A percentile compares a stretch with the other conserved stretches of the same genome.
These are phyloP conservation scores for Fusarium euwallaceae DNA, from an alignment of 2,329 filamentous ascomycete genomes.

Conservation along the genomic window DNA sequence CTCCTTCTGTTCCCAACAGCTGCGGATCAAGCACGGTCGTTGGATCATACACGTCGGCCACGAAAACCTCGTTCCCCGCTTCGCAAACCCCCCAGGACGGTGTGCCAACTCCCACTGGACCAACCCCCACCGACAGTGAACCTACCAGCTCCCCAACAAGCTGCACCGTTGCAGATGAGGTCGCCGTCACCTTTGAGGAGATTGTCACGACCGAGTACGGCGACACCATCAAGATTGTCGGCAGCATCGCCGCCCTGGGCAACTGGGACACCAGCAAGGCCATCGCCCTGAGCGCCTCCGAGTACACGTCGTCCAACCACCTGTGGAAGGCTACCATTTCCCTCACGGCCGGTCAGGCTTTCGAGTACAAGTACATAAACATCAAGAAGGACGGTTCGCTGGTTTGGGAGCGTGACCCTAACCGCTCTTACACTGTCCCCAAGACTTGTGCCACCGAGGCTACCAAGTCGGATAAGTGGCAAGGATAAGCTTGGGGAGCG, in stretches of 20 bases:
- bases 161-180: constrained; percentile 58
- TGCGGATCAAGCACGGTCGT: constrained; percentile 62
- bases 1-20: constrained; percentile 61
- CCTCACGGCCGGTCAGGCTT: constrained; percentile 66
- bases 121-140: constrained; percentile 46
- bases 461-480: constrained; percentile 49
- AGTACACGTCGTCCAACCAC: constrained; percentile 71
- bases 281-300: constrained; percentile 67
- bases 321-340: constrained; percentile 71
- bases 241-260: constrained; percentile 70
- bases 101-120: constrained; percentile 47
- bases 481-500: constrained; percentile 21
- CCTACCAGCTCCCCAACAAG: constrained; percentile 49
- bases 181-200: constrained; percentile 74
- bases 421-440: constrained; percentile 56
- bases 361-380: constrained; percentile 79
- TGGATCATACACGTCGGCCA: constrained; percentile 66
- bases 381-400: constrained; percentile 66
- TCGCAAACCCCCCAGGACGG: constrained; percentile 60
- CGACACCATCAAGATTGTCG: constrained; percentile 75
- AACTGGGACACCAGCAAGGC: constrained; percentile 70
- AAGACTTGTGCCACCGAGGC: constrained; percentile 48
- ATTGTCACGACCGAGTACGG: constrained; percentile 69
- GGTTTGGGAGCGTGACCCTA: constrained; percentile 74
- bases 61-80: constrained; percentile 63